Evolutionary conservation across 2,329 filamentous ascomycete species (phyloP).

Genomic region (Dactylonectria macrodidyma): DNA sequence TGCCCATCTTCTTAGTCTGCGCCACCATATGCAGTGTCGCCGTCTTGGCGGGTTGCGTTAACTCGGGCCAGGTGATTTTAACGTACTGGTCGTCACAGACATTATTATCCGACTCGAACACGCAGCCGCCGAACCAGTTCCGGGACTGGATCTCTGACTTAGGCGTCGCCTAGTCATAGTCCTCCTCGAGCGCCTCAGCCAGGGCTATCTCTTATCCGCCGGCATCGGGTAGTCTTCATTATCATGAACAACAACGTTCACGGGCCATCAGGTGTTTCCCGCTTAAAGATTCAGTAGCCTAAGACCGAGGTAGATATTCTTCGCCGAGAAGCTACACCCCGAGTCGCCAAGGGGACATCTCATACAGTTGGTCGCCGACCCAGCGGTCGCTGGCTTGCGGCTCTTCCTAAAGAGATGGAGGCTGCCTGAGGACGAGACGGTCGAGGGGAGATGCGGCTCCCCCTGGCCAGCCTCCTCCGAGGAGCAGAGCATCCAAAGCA

Average conservation of each 20-base stretch:
- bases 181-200: conserved; percentile 62
- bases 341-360: conserved; percentile 77
- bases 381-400: conserved; percentile 83
- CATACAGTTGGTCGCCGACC: conserved; percentile 87
- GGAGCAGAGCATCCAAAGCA: conserved; percentile 91
- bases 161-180: conserved; percentile 67
- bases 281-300: conserved; percentile 69
- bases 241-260: conserved; percentile 91
- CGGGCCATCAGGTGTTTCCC: conserved; percentile 83
- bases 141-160: conserved; percentile 62
- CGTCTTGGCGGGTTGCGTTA: conserved; percentile 78
- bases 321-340: conserved; percentile 88
- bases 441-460: conserved; percentile 79
- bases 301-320: conserved; percentile 83
- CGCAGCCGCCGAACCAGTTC: conserved; percentile 94
- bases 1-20: conserved; percentile 88
- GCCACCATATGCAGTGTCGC: conserved; percentile 96
- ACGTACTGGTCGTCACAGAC: conserved; percentile 95
- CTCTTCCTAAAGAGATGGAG: conserved; percentile 74
- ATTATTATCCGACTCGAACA: conserved; percentile 93
- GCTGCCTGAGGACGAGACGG: conserved; percentile 72
- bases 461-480: conserved; percentile 64
- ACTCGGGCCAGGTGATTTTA: conserved; percentile 87
- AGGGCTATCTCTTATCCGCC: conserved; percentile 57
- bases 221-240: conserved; percentile 81